Evolutionary conservation across 139 green algal species (phyloP).

Genomic region (Deuterostichococcus epilithicus): DNA sequence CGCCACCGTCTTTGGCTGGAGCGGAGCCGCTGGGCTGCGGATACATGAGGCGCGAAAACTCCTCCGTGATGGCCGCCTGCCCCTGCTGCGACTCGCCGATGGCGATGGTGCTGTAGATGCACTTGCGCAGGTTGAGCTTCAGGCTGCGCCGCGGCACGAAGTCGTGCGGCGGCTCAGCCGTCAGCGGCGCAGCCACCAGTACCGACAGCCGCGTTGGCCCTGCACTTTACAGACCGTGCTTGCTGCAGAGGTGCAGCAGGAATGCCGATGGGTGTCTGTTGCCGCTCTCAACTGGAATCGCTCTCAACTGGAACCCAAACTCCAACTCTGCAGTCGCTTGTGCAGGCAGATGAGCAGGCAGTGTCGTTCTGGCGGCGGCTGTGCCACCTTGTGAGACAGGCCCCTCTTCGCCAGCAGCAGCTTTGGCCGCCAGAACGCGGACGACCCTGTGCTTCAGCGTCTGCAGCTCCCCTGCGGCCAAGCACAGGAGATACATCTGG

Average conservation of each 20-base stretch:
- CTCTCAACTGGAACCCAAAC: too few relatives aligned
- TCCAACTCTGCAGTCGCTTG: too few relatives aligned
- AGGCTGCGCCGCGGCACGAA: background rate
- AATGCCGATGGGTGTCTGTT: too few relatives aligned
- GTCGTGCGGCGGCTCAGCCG: background rate
- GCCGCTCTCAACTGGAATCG: too few relatives aligned
- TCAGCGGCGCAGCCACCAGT: background rate
- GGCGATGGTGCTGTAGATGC: background rate
- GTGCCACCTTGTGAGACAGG: background rate
- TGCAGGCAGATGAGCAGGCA: too few relatives aligned
- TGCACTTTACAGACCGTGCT: background rate
- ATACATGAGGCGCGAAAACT: background rate
- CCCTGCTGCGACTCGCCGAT: background rate
- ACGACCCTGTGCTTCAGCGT: background rate
- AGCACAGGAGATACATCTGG: background rate
- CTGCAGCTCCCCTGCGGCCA: background rate
- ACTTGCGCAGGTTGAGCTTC: conserved; percentile 3
- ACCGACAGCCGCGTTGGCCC: background rate
- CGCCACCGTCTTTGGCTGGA: background rate
- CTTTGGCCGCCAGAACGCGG: background rate
- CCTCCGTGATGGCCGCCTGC: background rate
- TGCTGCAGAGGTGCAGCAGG: too few relatives aligned
- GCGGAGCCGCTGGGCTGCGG: background rate
- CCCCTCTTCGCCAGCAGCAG: background rate
- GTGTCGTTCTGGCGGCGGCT: too few relatives aligned